Evolutionary conservation across 805 yeast genomes (phyloP).

Genomic region (Candida qinlingensis): DNA sequence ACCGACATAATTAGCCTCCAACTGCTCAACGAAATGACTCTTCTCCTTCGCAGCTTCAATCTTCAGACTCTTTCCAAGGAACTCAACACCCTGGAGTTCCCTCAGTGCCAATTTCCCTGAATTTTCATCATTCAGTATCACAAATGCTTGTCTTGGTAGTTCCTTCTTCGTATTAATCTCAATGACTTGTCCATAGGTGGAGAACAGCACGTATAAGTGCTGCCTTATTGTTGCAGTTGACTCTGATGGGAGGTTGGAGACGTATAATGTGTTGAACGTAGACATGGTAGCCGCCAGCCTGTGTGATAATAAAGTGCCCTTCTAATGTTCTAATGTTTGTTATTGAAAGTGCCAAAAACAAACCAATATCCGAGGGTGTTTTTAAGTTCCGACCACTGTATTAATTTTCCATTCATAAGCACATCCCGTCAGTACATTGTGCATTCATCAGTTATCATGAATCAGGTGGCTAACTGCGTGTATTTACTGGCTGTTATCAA

Average conservation of each 20-base stretch:
- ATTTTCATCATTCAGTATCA: constrained; percentile 42
- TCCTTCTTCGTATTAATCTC: constrained; percentile 41
- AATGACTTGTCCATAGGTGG: constrained; percentile 62
- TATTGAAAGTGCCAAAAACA: too few relatives aligned
- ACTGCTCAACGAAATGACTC: constrained; percentile 18
- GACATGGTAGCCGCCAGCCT: neutral
- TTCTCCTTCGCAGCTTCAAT: constrained; percentile 39
- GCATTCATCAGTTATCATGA: too few relatives aligned
- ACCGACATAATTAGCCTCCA: neutral
- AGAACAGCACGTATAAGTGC: constrained; percentile 51
- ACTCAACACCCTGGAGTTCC: constrained; percentile 38
- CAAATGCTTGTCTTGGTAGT: constrained; percentile 57
- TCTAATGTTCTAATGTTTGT: too few relatives aligned
- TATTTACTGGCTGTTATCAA: too few relatives aligned
- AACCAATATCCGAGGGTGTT: too few relatives aligned
- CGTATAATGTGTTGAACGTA: constrained; percentile 4
- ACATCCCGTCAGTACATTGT: too few relatives aligned
- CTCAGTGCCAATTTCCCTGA: constrained; percentile 49
- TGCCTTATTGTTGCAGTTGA: constrained; percentile 39
- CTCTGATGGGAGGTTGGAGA: constrained; percentile 8
- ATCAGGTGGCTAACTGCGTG: too few relatives aligned
- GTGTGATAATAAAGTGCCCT: too few relatives aligned
- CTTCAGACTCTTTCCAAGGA: constrained; percentile 49
- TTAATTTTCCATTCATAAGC: too few relatives aligned
- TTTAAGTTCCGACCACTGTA: too few relatives aligned